Evolutionary conservation across 176 grass and related monocot species (phyloP), one percentile per base, ranked within the genome.

Genomic region (Oryza glumipatula): DNA sequence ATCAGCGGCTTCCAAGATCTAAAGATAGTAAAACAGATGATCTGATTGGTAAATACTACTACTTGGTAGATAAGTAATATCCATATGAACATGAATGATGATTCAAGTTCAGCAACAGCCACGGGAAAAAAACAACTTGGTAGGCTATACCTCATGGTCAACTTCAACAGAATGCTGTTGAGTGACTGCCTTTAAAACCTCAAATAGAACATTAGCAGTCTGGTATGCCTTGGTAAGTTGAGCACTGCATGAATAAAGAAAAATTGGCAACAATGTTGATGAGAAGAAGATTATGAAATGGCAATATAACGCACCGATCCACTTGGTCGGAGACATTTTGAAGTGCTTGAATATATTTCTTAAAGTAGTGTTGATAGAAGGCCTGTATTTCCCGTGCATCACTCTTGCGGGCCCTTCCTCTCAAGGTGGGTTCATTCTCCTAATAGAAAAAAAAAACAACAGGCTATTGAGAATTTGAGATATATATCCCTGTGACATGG

Each of bases 101-200:
- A 66, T 71, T 49, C 52, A 54, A 82, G 67, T 7, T 10, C 77
- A 81, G 30, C 60, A 77, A 63, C 19, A 54, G 36, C 32, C 45
- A 77, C 72, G 16, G n/a, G 33, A 47, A 78, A 21, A 30, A 67
- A 83, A 88, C 66, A 72, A 80, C 17, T 82, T 45, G 58, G 13
- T 71, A 81, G 71, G 67, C 15, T 69, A 72, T 84, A 94, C 96
- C 96, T 95, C 93, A 81, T 94, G 83, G 72, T 98, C 96, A 79
- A 98, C 89, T 90, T 98, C 89, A 85, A 95, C 87, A 74, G 91
- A 68, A 72, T 95, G 85, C 35, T 82, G 87, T 68, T 92, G 80
- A 90, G 94, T 98, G 76, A 98, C 93, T 56, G 96, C 93, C 83
- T 83, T 87, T 85, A 98, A 94, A 45, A 98, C 96, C 84, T 98